Conservation (phyloP, 2,329 filamentous ascomycete species). For the Septoria petroselini region DNA sequence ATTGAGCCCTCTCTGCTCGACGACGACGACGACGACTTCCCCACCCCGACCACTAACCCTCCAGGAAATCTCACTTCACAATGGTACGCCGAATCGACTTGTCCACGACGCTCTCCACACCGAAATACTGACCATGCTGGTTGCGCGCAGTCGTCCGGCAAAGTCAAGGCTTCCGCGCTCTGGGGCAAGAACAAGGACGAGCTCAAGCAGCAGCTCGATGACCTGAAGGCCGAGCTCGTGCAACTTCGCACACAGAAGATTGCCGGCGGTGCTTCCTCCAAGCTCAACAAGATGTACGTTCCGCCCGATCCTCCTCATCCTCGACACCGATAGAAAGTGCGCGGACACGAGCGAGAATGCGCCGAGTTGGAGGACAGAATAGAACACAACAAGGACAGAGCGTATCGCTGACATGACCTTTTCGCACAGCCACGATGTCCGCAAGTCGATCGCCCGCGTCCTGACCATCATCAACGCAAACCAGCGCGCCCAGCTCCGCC, state of each 20-base stretch:
- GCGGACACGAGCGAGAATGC: too few relatives aligned
- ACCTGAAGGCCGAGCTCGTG: constrained; percentile 94
- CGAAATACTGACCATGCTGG: constrained; percentile 23
- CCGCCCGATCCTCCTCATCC: too few relatives aligned
- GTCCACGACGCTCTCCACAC: neutral
- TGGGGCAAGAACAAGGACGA: constrained; percentile 99
- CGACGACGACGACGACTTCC: constrained; percentile 17
- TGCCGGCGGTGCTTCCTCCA: constrained; percentile 82
- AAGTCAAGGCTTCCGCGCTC: constrained; percentile 94
- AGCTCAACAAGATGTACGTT: constrained; percentile 94
- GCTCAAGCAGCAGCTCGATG: constrained; percentile 87
- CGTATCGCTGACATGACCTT: neutral
- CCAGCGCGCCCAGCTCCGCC: constrained; percentile 93
- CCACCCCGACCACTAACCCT: constrained; percentile 25
- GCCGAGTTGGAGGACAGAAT: too few relatives aligned
- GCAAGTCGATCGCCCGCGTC: constrained; percentile 98
- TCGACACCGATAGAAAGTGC: too few relatives aligned
- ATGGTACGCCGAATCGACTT: constrained; percentile 30
- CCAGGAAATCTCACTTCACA: constrained; percentile 25
- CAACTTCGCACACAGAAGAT: constrained; percentile 99
- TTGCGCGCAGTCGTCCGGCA: constrained; percentile 55
- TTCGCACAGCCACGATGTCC: constrained; percentile 79
- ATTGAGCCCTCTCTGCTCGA: constrained; percentile 12
- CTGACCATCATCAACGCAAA: constrained; percentile 99
- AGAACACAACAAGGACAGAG: constrained; percentile 10